Evolutionary conservation across 2,329 filamentous ascomycete genomes (phyloP).

Genomic region (Talaromyces sp.): DNA sequence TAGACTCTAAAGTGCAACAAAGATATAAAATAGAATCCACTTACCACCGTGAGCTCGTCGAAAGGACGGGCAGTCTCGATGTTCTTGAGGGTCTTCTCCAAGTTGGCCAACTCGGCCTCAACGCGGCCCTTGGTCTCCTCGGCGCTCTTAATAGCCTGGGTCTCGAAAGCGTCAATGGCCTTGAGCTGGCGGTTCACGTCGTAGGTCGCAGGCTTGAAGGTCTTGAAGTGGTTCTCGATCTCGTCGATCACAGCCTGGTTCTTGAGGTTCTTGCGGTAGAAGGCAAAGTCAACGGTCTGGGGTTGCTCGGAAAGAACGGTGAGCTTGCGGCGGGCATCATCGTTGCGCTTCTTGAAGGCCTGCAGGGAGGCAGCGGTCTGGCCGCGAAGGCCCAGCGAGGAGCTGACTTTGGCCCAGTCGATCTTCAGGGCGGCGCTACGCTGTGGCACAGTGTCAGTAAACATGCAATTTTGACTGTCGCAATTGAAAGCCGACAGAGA

Average conservation of each 20-base stretch:
- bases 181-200: conserved; percentile 92
- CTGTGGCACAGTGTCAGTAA: conserved; percentile 46
- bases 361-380: conserved; percentile 87
- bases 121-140: conserved; percentile 96
- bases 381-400: conserved; percentile 91
- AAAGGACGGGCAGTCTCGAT: conserved; percentile 95
- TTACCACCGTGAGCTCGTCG: conserved; percentile 93
- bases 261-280: conserved; percentile 90
- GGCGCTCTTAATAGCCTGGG: conserved; percentile 93
- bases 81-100: conserved; percentile 92
- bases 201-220: conserved; percentile 89
- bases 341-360: conserved; percentile 99
- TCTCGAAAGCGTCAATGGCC: conserved; percentile 96
- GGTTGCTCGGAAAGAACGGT: conserved; percentile 76
- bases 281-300: conserved; percentile 82
- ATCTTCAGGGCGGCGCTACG: conserved; percentile 98
- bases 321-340: conserved; percentile 93
- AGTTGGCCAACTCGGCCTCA: conserved; percentile 87
- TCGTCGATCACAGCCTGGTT: conserved; percentile 94
- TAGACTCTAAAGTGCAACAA: not conserved
- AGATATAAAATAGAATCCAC: conserved; percentile 39
- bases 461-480: not conserved
- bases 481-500: not conserved
- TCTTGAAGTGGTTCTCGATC: conserved; percentile 91
- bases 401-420: conserved; percentile 95